Percentiles rank a stretch among this genome's conserved stretches.
These are phyloP conservation scores for Chamaenerion angustifolium DNA, from an alignment of 345 rosid genomes.

Conservation along the genomic window DNA sequence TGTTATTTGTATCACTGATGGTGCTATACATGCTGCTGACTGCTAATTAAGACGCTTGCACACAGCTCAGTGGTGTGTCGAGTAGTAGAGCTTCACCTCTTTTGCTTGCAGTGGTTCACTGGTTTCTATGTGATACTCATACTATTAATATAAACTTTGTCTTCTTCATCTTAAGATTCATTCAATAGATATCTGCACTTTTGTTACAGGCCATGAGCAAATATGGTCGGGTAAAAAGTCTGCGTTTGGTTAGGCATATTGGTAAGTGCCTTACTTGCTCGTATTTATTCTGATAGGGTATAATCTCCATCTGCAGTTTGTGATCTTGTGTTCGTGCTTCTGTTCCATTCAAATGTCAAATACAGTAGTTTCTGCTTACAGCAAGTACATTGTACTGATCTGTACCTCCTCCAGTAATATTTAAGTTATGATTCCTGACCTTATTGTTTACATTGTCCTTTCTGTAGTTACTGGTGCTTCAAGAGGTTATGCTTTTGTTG, in stretches of 20 bases:
- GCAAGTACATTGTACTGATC: neutral
- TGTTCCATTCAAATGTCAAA: neutral
- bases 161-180: too few species aligned
- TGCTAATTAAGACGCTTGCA: too few species aligned
- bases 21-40: too few species aligned
- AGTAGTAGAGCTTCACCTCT: too few species aligned
- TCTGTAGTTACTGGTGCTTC: conserved; percentile 82
- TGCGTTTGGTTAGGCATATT: conserved; percentile 84
- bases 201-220: conserved; percentile 59
- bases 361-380: neutral
- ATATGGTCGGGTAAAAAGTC: conserved; percentile 65
- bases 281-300: neutral
- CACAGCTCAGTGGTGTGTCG: too few species aligned
- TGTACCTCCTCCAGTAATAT: too few species aligned
- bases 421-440: too few species aligned
- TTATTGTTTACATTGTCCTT: conserved; percentile 1
- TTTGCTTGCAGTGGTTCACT: too few species aligned
- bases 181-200: neutral
- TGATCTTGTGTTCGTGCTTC: too few species aligned
- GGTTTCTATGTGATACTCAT: too few species aligned
- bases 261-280: conserved; percentile 24
- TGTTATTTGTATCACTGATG: too few species aligned
- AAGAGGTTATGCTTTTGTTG: conserved; percentile 78
- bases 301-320: neutral
- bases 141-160: too few species aligned